Evolutionary conservation across 2,329 filamentous ascomycete species (phyloP), one percentile per base, ranked within the genome.

Genomic region (Xylariaceae sp.): DNA sequence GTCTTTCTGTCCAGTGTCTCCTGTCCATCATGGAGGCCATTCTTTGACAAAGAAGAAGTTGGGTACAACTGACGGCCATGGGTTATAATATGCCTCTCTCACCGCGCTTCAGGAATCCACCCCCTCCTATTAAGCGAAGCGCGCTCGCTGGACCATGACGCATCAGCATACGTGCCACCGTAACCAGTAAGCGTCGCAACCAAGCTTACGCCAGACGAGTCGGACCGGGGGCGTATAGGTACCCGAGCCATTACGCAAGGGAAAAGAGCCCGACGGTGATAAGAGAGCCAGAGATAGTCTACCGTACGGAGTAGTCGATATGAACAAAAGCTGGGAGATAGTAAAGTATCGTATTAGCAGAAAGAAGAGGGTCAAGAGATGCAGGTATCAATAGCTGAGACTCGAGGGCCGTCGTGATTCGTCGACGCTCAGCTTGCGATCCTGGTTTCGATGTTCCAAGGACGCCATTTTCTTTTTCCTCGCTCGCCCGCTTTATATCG

Each of bases 71-170:
- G 11, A 23, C 30, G 18, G 30, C 11, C 49, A 50, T 50, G 48
- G 23, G 48, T 30, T 30, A 5, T 11, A 7, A 39, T 42, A 9
- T 42, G 8, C 9, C 8, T 51, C 53, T 17, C 45, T 56, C 39
- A n/a, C 23, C 10, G 37, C 47, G 48, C 35, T 37, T 34, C 42
- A 35, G 35, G 11, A 45, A 50, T 45, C 58, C 56, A 42, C 18
- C 51, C 39, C 55, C 44, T 23, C 42, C 23, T 37, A 47, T 47
- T 56, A 55, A 51, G 51, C 44, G 52, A 44, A n/a, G 39, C 10
- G 54, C 48, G 57, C 15, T 18, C 44, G 52, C 51, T 57, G 54
- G 59, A 54, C 48, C 57, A 61, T 53, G 53, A 30, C 49, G 51
- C 45, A 48, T 56, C 45, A 18, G 37, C 44, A 42, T 45, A 51